phyloP scores from a whole-genome alignment of 2,329 filamentous ascomycete species.

The Nothophoma quercina region DNA sequence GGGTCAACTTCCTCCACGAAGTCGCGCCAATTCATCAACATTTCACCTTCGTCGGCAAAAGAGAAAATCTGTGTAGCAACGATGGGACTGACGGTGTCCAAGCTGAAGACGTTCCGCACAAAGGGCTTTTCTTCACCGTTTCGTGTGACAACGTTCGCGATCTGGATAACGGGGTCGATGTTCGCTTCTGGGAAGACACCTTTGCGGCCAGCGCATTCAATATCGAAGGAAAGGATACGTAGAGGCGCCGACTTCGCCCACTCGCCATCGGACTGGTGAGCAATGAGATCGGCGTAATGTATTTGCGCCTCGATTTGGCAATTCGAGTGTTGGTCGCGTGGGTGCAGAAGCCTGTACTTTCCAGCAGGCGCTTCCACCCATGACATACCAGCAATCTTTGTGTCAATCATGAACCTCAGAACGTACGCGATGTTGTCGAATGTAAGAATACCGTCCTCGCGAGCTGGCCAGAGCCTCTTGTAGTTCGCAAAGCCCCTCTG shows the following conservation, averaged over 20 bases:
- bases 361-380: constrained; percentile 88
- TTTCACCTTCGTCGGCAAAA: constrained; percentile 80
- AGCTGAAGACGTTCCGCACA: constrained; percentile 92
- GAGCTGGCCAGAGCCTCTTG: constrained; percentile 80
- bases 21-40: constrained; percentile 91
- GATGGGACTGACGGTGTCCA: constrained; percentile 90
- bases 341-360: constrained; percentile 74
- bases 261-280: constrained; percentile 88
- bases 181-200: constrained; percentile 95
- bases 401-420: constrained; percentile 97
- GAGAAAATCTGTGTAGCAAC: constrained; percentile 93
- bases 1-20: constrained; percentile 91
- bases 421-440: constrained; percentile 98
- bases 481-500: constrained; percentile 83
- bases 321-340: constrained; percentile 78
- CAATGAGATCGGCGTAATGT: constrained; percentile 81
- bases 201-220: constrained; percentile 96
- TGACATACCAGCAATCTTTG: constrained; percentile 92
- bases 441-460: constrained; percentile 76
- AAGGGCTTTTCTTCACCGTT: constrained; percentile 98
- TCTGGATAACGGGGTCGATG: constrained; percentile 94
- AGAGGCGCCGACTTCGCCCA: constrained; percentile 98
- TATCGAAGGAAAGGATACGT: constrained; percentile 94
- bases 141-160: constrained; percentile 92
- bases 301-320: constrained; percentile 95